Conservation (phyloP, 2,329 filamentous ascomycete species). For the Clonostachys sp. region DNA sequence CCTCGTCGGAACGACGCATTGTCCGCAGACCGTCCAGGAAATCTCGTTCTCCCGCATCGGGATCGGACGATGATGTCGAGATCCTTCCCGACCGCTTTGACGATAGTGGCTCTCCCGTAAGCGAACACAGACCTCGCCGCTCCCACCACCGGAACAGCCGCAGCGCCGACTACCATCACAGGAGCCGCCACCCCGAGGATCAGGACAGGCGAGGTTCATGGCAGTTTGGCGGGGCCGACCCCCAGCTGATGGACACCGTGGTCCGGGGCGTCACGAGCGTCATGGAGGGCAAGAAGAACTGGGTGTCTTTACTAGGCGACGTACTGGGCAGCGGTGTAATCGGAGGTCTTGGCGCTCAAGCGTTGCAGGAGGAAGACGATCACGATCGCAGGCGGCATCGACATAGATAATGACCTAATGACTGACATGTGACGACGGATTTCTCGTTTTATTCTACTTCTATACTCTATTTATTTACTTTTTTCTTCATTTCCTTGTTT, state of each 20-base stretch:
- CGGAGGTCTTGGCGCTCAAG: not conserved
- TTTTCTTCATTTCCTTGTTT: too few relatives aligned
- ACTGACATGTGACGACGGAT: not conserved
- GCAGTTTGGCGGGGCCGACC: slow-evolving; percentile 38
- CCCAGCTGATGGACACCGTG: slow-evolving; percentile 14
- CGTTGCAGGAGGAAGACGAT: not conserved
- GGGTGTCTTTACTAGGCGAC: slow-evolving; percentile 1
- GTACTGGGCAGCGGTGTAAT: slow-evolving; percentile 2
- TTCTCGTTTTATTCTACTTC: too few relatives aligned
- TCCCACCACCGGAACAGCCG: slow-evolving; percentile 24
- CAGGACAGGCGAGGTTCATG: slow-evolving; percentile 34
- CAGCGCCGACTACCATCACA: slow-evolving; percentile 35
- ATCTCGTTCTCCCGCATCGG: slow-evolving; percentile 12
- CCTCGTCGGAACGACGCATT: slow-evolving; percentile 26
- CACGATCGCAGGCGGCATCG: slow-evolving; percentile 1
- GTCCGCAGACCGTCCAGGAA: slow-evolving; percentile 16
- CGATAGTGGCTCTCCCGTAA: slow-evolving; percentile 31
- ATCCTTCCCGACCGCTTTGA: slow-evolving; percentile 43
- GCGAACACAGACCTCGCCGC: slow-evolving; percentile 9
- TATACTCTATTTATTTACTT: too few relatives aligned
- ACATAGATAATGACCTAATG: not conserved
- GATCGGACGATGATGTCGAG: slow-evolving; percentile 28
- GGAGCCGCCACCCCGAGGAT: slow-evolving; percentile 20
- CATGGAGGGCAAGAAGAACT: slow-evolving; percentile 4
- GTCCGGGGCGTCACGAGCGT: slow-evolving; percentile 4